Evolutionary conservation across 306 rosid genomes (phyloP).

Genomic region (Cucurbita argyrosperma): DNA sequence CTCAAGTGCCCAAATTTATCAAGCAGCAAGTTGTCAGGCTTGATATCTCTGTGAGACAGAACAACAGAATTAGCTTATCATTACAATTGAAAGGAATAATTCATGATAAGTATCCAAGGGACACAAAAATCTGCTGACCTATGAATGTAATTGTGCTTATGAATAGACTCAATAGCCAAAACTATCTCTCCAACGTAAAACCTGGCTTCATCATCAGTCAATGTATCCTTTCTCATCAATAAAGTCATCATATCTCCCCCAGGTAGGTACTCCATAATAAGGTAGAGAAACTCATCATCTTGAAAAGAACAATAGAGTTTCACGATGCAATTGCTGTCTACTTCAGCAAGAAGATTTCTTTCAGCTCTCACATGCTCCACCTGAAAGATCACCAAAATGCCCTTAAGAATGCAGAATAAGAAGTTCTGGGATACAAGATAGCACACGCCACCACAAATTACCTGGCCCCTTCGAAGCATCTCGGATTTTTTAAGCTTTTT

Average conservation of each 20-base stretch:
- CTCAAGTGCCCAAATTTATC: conserved; percentile 87
- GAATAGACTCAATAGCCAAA: conserved; percentile 90
- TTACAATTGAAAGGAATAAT: neutral
- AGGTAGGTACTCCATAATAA: conserved; percentile 94
- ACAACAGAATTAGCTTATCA: conserved; percentile 7
- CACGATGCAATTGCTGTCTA: conserved; percentile 93
- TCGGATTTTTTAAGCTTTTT: conserved; percentile 96
- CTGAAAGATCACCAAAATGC: conserved; percentile 20
- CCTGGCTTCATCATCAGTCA: conserved; percentile 89
- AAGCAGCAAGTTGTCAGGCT: conserved; percentile 92
- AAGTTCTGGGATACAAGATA: conserved; percentile 5
- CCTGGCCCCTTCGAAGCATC: conserved; percentile 99
- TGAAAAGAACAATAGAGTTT: conserved; percentile 93
- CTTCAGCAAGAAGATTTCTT: conserved; percentile 98
- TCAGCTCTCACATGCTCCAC: conserved; percentile 97
- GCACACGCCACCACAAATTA: conserved; percentile 21
- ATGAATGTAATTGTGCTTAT: conserved; percentile 85
- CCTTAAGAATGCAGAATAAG: neutral
- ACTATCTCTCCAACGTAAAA: conserved; percentile 87
- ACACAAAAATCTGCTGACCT: conserved; percentile 32
- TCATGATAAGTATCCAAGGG: neutral
- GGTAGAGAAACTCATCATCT: conserved; percentile 83
- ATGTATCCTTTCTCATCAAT: conserved; percentile 92
- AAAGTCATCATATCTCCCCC: conserved; percentile 99
- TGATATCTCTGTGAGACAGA: conserved; percentile 68